A percentile compares a stretch with the other conserved stretches of the same genome.
These are phyloP conservation scores for Auricularia cornea DNA, from an alignment of 768 basidiomycete genomes.

Conservation along the genomic window DNA sequence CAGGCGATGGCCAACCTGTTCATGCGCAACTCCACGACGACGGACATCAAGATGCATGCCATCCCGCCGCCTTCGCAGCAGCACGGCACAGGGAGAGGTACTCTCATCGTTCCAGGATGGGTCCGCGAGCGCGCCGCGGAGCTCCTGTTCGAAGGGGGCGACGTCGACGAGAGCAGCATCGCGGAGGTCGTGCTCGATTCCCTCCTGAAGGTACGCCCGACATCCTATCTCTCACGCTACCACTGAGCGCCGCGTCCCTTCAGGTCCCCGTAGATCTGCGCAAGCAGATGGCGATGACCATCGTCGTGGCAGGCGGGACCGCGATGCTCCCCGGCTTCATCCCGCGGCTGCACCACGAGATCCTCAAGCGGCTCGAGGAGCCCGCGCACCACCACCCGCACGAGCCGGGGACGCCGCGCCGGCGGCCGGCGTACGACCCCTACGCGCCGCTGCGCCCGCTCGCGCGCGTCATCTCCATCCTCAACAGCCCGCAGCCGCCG, in stretches of 20 bases:
- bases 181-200: constrained; percentile 75
- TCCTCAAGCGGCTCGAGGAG: constrained; percentile 37
- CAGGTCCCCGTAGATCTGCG: constrained; percentile 89
- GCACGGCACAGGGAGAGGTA: constrained; percentile 65
- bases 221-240: background rate
- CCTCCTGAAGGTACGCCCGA: constrained; percentile 57
- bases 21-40: constrained; percentile 67
- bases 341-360: constrained; percentile 72
- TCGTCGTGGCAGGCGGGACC: constrained; percentile 84
- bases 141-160: constrained; percentile 81
- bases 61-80: constrained; percentile 59
- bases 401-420: constrained; percentile 16
- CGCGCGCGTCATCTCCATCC: constrained; percentile 62
- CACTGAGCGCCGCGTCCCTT: constrained; percentile 5
- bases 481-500: constrained; percentile 74
- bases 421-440: constrained; percentile 47
- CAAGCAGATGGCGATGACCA: constrained; percentile 70
- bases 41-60: constrained; percentile 62
- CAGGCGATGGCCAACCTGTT: constrained; percentile 66
- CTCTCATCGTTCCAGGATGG: constrained; percentile 88
- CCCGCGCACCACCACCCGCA: constrained; percentile 37
- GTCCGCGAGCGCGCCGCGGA: constrained; percentile 87
- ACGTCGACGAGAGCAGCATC: constrained; percentile 78
- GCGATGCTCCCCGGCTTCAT: constrained; percentile 91
- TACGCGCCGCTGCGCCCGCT: constrained; percentile 69